Conservation (phyloP, 2,329 filamentous ascomycete genomes). For the Leptographium radiaticola region DNA sequence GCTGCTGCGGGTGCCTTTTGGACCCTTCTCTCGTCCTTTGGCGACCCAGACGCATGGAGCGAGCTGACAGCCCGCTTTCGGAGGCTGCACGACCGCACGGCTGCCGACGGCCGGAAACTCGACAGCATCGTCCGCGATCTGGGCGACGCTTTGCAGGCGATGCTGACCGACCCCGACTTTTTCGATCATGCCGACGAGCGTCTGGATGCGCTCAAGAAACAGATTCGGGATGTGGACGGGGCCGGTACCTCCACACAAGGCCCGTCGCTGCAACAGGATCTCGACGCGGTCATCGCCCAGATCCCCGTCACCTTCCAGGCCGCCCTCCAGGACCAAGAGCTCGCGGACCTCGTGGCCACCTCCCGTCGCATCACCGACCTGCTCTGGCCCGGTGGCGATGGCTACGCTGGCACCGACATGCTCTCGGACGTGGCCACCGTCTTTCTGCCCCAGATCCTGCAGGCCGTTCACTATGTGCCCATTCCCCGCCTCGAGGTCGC, state of each 20-base stretch:
- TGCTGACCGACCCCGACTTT: slow-evolving; percentile 77
- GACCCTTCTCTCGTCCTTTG: slow-evolving; percentile 68
- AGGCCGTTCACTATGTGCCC: slow-evolving; percentile 72
- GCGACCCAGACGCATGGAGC: slow-evolving; percentile 63
- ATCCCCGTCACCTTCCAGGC: slow-evolving; percentile 53
- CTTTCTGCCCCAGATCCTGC: slow-evolving; percentile 65
- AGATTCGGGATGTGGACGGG: slow-evolving; percentile 41
- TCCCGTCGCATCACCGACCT: slow-evolving; percentile 55
- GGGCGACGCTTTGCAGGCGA: slow-evolving; percentile 61
- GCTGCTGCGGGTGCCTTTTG: slow-evolving; percentile 69
- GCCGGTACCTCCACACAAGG: background rate
- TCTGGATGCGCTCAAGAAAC: slow-evolving; percentile 35
- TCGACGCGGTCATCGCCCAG: slow-evolving; percentile 60
- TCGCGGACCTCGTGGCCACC: slow-evolving; percentile 56
- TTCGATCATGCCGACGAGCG: slow-evolving; percentile 57
- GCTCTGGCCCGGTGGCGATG: slow-evolving; percentile 49
- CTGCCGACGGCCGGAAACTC: slow-evolving; percentile 67
- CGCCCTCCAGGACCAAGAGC: slow-evolving; percentile 56
- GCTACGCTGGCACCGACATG: slow-evolving; percentile 54
- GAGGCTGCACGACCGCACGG: slow-evolving; percentile 53
- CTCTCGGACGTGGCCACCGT: slow-evolving; percentile 65
- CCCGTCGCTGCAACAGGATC: slow-evolving; percentile 53
- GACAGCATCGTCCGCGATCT: slow-evolving; percentile 64
- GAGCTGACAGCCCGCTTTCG: slow-evolving; percentile 55
- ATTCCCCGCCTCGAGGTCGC: slow-evolving; percentile 85